Evolutionary conservation across 1,284 basidiomycete genomes (phyloP).

Genomic region (Sporisorium iseilematis-ciliati): DNA sequence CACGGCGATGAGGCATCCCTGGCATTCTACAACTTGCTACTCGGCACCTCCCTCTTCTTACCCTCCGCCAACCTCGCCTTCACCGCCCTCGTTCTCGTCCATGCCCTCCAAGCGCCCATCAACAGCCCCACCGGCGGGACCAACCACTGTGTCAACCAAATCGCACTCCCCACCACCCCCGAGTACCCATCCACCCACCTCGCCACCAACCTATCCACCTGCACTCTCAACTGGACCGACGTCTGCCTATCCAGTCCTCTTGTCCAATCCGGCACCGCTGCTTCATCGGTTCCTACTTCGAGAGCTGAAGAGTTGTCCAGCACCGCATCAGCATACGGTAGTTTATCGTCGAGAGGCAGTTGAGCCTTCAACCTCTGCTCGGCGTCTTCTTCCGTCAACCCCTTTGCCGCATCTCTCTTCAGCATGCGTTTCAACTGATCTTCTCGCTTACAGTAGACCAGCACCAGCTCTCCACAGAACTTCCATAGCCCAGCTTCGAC

Average conservation of each 20-base stretch:
- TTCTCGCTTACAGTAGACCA: conserved; percentile 78
- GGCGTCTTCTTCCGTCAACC: conserved; percentile 74
- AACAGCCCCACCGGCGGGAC: conserved; percentile 80
- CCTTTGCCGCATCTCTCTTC: conserved; percentile 67
- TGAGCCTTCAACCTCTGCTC: conserved; percentile 82
- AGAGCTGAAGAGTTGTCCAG: conserved; percentile 87
- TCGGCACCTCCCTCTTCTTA: conserved; percentile 15
- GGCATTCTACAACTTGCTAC: conserved; percentile 25
- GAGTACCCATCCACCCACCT: conserved; percentile 71
- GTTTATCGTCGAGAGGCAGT: conserved; percentile 82
- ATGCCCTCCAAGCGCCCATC: conserved; percentile 64
- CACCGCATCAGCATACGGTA: conserved; percentile 84
- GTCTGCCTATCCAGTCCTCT: conserved; percentile 25
- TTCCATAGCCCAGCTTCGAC: conserved; percentile 90
- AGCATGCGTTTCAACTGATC: conserved; percentile 66
- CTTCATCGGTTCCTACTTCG: conserved; percentile 2
- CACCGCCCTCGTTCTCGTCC: conserved; percentile 23
- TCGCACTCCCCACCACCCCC: conserved; percentile 77
- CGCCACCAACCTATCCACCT: conserved; percentile 78
- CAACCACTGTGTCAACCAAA: conserved; percentile 80
- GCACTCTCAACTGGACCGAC: conserved; percentile 71
- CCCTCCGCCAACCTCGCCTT: conserved; percentile 24
- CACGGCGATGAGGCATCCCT: neutral
- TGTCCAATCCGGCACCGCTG: conserved; percentile 21
- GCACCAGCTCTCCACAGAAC: conserved; percentile 84